Evolutionary conservation across 768 basidiomycete genomes (phyloP).

Genomic region (Filobasidium floriforme): DNA sequence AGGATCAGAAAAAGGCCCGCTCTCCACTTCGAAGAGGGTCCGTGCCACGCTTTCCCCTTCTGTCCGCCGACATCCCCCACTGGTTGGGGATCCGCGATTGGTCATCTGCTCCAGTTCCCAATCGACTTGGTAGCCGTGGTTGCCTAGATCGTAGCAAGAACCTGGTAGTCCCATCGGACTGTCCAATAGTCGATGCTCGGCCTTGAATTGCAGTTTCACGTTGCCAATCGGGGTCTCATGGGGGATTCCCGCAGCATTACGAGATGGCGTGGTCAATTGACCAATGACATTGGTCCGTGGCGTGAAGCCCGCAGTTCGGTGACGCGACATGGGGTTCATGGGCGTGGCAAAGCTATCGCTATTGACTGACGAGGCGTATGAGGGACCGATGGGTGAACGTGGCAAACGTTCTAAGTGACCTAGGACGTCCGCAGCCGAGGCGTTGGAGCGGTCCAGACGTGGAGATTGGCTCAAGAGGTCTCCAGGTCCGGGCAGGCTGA

Average conservation of each 20-base stretch:
- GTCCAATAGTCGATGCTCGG: constrained; percentile 21
- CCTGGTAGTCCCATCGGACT: constrained; percentile 19
- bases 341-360: constrained; percentile 16
- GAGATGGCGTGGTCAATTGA: not conserved
- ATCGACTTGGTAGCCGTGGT: constrained; percentile 20
- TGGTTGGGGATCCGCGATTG: not conserved
- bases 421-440: constrained; percentile 3
- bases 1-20: constrained; percentile 6
- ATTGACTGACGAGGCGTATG: constrained; percentile 1
- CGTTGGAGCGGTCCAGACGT: constrained; percentile 4
- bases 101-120: constrained; percentile 19
- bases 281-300: constrained; percentile 8
- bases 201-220: constrained; percentile 21
- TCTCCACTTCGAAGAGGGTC: constrained; percentile 2
- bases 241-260: constrained; percentile 5
- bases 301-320: constrained; percentile 14
- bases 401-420: constrained; percentile 19
- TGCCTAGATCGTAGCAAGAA: constrained; percentile 19
- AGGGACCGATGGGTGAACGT: constrained; percentile 16
- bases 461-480: constrained; percentile 19
- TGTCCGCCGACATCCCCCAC: not conserved
- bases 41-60: constrained; percentile 6
- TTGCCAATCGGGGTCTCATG: constrained; percentile 19
- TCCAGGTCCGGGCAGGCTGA: constrained; percentile 20
- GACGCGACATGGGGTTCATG: constrained; percentile 7